These are phyloP conservation scores for Senna tora DNA, from an alignment of 306 rosid species.

Conservation along the genomic window DNA sequence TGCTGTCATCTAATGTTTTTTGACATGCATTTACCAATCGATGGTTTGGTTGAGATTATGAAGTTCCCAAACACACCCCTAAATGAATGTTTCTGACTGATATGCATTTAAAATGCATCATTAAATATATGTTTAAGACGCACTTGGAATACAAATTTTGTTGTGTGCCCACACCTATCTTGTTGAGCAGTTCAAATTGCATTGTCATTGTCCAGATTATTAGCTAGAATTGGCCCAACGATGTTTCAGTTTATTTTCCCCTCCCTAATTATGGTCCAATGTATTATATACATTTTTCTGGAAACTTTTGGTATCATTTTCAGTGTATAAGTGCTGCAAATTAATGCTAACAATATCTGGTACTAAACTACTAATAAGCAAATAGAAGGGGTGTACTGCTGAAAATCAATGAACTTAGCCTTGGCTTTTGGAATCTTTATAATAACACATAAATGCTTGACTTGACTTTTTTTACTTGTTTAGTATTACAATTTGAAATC, in stretches of 20 bases:
- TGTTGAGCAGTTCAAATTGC: neutral
- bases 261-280: neutral
- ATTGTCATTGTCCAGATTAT: neutral
- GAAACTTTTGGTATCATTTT: neutral
- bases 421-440: slow-evolving; percentile 5
- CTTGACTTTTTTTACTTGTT: slow-evolving; percentile 13
- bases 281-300: neutral
- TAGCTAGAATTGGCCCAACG: neutral
- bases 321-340: slow-evolving; percentile 19
- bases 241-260: neutral
- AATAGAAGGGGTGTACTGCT: neutral
- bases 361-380: neutral
- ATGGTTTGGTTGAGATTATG: neutral
- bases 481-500: slow-evolving; percentile 1
- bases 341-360: slow-evolving; percentile 14
- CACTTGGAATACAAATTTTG: neutral
- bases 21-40: neutral
- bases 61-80: neutral
- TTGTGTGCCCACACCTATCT: neutral
- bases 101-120: neutral
- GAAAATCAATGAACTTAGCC: slow-evolving; percentile 23
- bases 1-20: neutral
- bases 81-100: neutral
- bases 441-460: slow-evolving; percentile 8
- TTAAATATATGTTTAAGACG: neutral